A percentile compares a stretch with the other conserved stretches of the same genome.
Conservation (phyloP, 495 filamentous ascomycete species). For the Hypoxylon intermedium region DNA sequence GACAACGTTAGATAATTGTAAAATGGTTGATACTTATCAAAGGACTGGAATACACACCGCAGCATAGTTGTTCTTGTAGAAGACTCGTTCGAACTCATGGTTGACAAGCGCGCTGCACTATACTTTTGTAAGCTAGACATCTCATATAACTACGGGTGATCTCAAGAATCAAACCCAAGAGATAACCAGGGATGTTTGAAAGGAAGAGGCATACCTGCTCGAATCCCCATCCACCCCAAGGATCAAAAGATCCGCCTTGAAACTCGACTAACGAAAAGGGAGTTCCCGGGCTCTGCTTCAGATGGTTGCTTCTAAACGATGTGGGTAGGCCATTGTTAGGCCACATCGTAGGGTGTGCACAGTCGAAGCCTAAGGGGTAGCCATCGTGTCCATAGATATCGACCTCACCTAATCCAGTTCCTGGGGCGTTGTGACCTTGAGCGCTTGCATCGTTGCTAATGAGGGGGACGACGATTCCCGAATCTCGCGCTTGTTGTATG, state of each 20-base stretch:
- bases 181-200: no score
- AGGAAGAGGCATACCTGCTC: constrained; percentile 48
- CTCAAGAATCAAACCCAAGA: no score
- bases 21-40: background rate
- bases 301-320: constrained; percentile 54
- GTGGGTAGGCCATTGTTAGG: constrained; percentile 55
- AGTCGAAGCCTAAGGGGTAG: constrained; percentile 74
- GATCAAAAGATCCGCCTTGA: constrained; percentile 78
- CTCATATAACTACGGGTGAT: no score
- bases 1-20: constrained; percentile 17
- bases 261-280: constrained; percentile 76
- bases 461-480: constrained; percentile 75
- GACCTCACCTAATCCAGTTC: constrained; percentile 65
- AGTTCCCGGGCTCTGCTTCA: constrained; percentile 66
- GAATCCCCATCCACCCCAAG: constrained; percentile 76
- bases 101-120: constrained; percentile 67
- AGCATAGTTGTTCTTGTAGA: constrained; percentile 80
- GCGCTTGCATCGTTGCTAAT: constrained; percentile 75
- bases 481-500: constrained; percentile 69
- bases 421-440: constrained; percentile 69
- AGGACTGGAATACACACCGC: constrained; percentile 59
- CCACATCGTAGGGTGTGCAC: constrained; percentile 60
- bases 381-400: constrained; percentile 82
- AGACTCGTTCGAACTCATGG: constrained; percentile 75
- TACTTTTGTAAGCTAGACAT: constrained; percentile 4